Conservation (phyloP, 345 rosid species). For the Euphorbia lathyris region DNA sequence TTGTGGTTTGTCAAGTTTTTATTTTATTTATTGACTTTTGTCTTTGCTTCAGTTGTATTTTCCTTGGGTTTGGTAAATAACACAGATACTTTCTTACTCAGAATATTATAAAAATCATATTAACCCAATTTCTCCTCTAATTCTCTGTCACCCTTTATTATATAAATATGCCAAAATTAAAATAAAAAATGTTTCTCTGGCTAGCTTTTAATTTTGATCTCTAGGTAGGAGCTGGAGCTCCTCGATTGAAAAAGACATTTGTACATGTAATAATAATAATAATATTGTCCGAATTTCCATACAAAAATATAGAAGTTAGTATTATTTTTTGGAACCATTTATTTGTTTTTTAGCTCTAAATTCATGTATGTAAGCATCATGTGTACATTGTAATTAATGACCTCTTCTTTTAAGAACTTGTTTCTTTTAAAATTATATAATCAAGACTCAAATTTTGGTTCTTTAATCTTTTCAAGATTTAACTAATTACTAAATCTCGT, state of each 20-base stretch:
- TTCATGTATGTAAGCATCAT: not conserved
- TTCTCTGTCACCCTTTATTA: not conserved
- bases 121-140: not conserved
- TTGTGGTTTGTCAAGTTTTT: not conserved
- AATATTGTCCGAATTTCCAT: not conserved
- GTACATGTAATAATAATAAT: not conserved
- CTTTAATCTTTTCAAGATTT: too few relatives aligned
- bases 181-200: too few relatives aligned
- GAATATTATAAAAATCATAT: not conserved
- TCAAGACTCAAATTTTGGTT: too few relatives aligned
- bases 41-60: conserved; percentile 5
- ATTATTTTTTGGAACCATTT: not conserved
- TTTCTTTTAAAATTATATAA: too few relatives aligned
- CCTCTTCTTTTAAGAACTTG: not conserved
- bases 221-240: not conserved
- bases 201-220: not conserved
- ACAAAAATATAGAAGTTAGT: not conserved
- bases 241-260: not conserved
- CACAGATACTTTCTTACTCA: conserved; percentile 1
- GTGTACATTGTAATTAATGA: not conserved
- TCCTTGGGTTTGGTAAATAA: not conserved
- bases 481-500: too few relatives aligned
- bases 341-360: conserved; percentile 5
- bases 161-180: not conserved
- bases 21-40: not conserved